Conservation (phyloP, 2,329 filamentous ascomycete species). For the Neofusicoccum ribis region DNA sequence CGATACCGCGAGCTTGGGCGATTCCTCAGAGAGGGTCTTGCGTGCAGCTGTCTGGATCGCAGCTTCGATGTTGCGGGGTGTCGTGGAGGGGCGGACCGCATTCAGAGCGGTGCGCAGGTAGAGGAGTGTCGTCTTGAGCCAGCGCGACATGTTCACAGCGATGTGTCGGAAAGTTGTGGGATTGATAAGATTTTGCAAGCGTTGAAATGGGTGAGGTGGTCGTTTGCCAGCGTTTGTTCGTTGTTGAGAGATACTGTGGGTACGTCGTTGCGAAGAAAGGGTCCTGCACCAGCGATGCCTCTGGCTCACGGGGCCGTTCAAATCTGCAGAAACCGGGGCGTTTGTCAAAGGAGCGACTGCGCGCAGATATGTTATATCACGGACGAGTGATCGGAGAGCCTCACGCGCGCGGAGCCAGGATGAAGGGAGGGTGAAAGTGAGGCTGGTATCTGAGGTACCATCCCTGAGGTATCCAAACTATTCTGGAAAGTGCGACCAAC, state of each 20-base stretch:
- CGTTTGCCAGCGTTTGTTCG: no score
- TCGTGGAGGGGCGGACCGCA: neutral
- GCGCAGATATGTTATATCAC: neutral
- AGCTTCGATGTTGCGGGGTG: neutral
- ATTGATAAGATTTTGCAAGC: neutral
- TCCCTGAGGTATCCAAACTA: neutral
- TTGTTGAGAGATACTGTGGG: neutral
- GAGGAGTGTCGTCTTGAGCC: neutral
- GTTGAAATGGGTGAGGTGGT: neutral
- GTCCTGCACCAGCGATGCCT: neutral
- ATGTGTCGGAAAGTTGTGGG: neutral
- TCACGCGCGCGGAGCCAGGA: neutral
- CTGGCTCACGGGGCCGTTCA: no score
- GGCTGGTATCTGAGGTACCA: neutral
- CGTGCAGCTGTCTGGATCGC: neutral
- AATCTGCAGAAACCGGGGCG: no score
- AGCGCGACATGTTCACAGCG: neutral
- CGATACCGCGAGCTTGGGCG: neutral
- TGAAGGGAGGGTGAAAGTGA: neutral
- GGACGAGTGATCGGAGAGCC: neutral
- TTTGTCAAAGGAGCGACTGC: neutral
- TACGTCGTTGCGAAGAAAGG: neutral
- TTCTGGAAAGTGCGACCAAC: neutral
- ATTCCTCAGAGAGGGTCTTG: neutral
- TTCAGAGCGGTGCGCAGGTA: conserved; percentile 2